Percentiles rank a stretch among this genome's conserved stretches.
These are phyloP conservation scores for Floccularia luteovirens DNA, from an alignment of 768 basidiomycete genomes.

Conservation along the genomic window DNA sequence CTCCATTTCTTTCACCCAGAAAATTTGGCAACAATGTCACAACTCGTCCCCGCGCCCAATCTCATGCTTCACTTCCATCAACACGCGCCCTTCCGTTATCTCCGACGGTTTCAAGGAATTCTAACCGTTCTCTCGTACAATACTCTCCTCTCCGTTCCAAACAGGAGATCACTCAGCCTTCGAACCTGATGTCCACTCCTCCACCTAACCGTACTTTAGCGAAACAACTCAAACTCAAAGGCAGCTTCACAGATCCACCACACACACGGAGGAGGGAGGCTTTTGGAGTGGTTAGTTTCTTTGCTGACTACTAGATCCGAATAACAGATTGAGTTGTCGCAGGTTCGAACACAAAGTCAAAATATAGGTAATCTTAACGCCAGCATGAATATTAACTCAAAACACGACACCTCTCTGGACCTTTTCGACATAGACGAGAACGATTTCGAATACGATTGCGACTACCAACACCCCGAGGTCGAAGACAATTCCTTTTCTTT, in stretches of 20 bases:
- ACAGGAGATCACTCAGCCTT: constrained; percentile 22
- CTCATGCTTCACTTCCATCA: constrained; percentile 34
- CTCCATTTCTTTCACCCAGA: constrained; percentile 46
- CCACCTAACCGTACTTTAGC: constrained; percentile 56
- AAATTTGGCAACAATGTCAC: constrained; percentile 24
- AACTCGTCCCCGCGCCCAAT: constrained; percentile 51
- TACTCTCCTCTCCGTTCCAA: constrained; percentile 26
- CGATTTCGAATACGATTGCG: constrained; percentile 44
- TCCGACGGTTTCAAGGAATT: constrained; percentile 22
- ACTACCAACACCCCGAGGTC: constrained; percentile 23
- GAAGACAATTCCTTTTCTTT: constrained; percentile 30
- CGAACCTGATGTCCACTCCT: constrained; percentile 48
- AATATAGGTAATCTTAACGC: constrained; percentile 17
- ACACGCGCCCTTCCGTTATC: constrained; percentile 25
- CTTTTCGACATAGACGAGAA: constrained; percentile 75
- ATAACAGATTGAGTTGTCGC: constrained; percentile 3
- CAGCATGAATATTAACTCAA: constrained; percentile 25
- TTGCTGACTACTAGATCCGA: constrained; percentile 14
- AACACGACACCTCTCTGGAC: constrained; percentile 39
- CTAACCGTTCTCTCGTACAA: constrained; percentile 16
- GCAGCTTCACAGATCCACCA: constrained; percentile 68
- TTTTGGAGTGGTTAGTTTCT: constrained; percentile 27
- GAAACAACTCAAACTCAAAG: constrained; percentile 55
- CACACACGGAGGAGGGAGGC: constrained; percentile 38
- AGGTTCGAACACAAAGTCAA: constrained; percentile 25